phyloP scores from a whole-genome alignment of 257 asterid genomes.

The Plantago ovata region DNA sequence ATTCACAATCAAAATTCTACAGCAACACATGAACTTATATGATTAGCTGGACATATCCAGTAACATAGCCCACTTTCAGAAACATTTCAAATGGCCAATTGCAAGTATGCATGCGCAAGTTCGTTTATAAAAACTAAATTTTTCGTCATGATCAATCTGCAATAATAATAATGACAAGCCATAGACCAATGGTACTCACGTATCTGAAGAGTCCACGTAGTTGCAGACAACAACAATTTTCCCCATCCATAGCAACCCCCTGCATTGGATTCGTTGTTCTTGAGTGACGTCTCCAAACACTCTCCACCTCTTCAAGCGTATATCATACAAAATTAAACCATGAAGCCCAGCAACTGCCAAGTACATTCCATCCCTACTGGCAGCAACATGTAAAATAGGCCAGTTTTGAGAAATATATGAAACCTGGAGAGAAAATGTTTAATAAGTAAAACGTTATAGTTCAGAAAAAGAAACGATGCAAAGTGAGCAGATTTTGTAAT shows the following conservation, averaged over 20 bases:
- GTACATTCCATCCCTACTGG: slow-evolving; percentile 98
- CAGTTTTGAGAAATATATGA: slow-evolving; percentile 97
- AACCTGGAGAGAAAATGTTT: slow-evolving; percentile 50
- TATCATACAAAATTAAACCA: slow-evolving; percentile 91
- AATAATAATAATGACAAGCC: slow-evolving; percentile 15
- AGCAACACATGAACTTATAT: not conserved
- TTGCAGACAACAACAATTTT: slow-evolving; percentile 97
- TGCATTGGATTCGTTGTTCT: slow-evolving; percentile 97
- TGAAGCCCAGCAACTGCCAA: slow-evolving; percentile 96
- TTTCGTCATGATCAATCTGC: slow-evolving; percentile 15
- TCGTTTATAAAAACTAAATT: no score
- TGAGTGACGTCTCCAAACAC: slow-evolving; percentile 97
- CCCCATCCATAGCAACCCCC: slow-evolving; percentile 96
- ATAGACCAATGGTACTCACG: slow-evolving; percentile 46
- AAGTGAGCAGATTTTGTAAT: slow-evolving; percentile 17
- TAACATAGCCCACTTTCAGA: not conserved
- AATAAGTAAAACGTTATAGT: slow-evolving; percentile 28
- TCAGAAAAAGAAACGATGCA: slow-evolving; percentile 13
- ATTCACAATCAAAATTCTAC: no score
- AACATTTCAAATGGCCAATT: slow-evolving; percentile 8
- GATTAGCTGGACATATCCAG: slow-evolving; percentile 1
- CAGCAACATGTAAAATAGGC: slow-evolving; percentile 98
- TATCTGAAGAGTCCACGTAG: slow-evolving; percentile 69
- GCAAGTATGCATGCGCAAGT: not conserved
- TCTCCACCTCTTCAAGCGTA: slow-evolving; percentile 88